Evolutionary conservation across 768 basidiomycete species (phyloP), one percentile per base, ranked within the genome.

Genomic region (Asterophora parasitica): DNA sequence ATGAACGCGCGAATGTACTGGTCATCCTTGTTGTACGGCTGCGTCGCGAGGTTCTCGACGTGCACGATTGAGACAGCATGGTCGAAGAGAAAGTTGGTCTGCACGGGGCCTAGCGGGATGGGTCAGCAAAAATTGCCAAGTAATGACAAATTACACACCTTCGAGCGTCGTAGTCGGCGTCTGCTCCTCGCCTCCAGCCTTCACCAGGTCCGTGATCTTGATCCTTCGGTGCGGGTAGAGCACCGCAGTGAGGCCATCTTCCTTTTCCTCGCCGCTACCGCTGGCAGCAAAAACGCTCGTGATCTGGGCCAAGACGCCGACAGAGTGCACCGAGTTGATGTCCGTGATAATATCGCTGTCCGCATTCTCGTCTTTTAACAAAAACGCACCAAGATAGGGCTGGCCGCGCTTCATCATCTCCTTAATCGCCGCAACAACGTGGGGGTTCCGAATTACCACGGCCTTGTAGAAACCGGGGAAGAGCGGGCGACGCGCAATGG

Each of bases 391-490:
- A 49, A 99, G 79, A 65, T 99, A 98, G 0, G 94, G 93, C 63
- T 97, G 95, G 0, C 94, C 94, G 35, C 92, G 91, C 57, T 87
- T 86, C 80, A 95, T 90, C 82, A 95, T 90, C 62, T 96, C 93
- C 68, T 92, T 90, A 61, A 99, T 88, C 11, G 93, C 92, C 7
- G 84, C 81, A 32, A 97, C 92, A 27, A 99, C 95, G 0, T 82
- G 77, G 0, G 92, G 91, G 55, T 97, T 89, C 16, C 85, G 81
- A 43, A 99, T 78, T 48, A 97, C 92, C 42, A 98, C 94, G 2
- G 94, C 95, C 65, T 97, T 96, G 77, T 97, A 97, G 67, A 97
- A 96, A 26, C 93, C 92, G 4, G 95, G 95, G 71, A 97, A 97
- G 38, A 97, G 83, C 1, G 95, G 95, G 13, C 95, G 79, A 35